Conservation (phyloP, 352 stramenopile species). For the Pythium pectinolyticum region DNA sequence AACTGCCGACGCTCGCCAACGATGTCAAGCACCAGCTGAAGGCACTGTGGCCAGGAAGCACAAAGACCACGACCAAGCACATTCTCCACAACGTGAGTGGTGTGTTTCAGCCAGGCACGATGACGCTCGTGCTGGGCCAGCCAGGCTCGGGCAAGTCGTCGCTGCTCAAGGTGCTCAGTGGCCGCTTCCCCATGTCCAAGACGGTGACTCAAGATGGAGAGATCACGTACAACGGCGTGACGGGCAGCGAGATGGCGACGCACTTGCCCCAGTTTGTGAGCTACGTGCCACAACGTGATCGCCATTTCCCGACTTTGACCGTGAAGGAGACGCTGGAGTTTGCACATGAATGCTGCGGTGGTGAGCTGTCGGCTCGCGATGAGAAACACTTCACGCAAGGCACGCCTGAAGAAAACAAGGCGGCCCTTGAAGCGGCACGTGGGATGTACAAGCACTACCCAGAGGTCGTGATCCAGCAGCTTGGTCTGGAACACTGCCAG, state of each 20-base stretch:
- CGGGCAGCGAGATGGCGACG: conserved; percentile 29
- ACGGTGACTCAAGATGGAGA: conserved; percentile 37
- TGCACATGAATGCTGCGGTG: conserved; percentile 50
- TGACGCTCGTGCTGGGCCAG: conserved; percentile 55
- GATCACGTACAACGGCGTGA: conserved; percentile 48
- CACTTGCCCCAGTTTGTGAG: conserved; percentile 45
- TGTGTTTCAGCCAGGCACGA: conserved; percentile 45
- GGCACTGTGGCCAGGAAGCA: not conserved
- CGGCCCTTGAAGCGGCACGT: conserved; percentile 36
- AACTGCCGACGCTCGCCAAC: conserved; percentile 3
- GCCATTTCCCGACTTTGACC: conserved; percentile 48
- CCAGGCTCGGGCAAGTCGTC: conserved; percentile 50
- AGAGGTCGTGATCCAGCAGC: conserved; percentile 54
- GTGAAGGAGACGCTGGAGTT: conserved; percentile 56
- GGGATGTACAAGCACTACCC: conserved; percentile 30
- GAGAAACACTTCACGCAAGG: conserved; percentile 37
- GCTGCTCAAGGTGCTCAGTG: conserved; percentile 53
- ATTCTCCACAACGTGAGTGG: conserved; percentile 29
- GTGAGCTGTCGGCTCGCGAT: conserved; percentile 28
- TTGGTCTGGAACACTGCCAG: conserved; percentile 53
- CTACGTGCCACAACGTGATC: conserved; percentile 51
- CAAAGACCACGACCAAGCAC: not conserved
- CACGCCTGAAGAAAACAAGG: conserved; percentile 39
- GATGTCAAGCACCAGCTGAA: not conserved
- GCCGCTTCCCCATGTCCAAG: conserved; percentile 45